Base-by-base conservation (phyloP, 2,329 filamentous ascomycete species). In the Orbilia ellipsospora region DNA sequence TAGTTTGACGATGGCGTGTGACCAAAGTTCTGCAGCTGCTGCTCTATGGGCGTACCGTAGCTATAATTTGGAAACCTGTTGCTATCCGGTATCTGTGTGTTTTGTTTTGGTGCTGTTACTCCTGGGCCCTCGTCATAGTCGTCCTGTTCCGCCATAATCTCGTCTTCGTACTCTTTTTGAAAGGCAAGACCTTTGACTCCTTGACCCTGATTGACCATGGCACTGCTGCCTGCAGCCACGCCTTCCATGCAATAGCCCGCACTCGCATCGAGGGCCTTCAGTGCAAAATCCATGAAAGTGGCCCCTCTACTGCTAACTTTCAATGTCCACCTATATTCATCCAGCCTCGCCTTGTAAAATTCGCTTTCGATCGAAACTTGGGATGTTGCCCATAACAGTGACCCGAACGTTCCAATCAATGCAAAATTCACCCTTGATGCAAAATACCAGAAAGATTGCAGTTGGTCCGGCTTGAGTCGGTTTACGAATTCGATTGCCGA, bases 401-500 rank as follows among this genome's bases (percentile, higher is more conserved):
- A 92, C 2, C 94, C 94, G 81, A 98, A 98, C 0, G 94, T 97
- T 66, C 93, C 94, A 80, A 98, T 97, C 10, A 98, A 86, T 0
- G 94, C 94, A 83, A 98, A 97, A 83, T 97, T 97, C 44, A 91
- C 92, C 80, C 93, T 92, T 48, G 90, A 92, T 1, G 92, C 90
- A 81, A 94, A 94, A 81, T 92, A 94, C 94, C 94, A 98, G 83
- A 97, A 97, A 0, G 92, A 88, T n/a, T 90, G 89, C 31, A 97
- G 86, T 80, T 98, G 94, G 42, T 90, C 88, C 0, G 93, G 92
- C 52, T 91, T 93, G 36, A 98, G 87, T 0, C 94, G 90, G 83
- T 97, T 97, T 79, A 97, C 93, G 82, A 97, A 97, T 82, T 98
- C 94, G 92, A 98, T 96, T 77, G 94, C 93, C 20, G 92, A 96